These are phyloP conservation scores for Zizania palustris DNA, from an alignment of 202 grass and related monocot species.

Conservation along the genomic window DNA sequence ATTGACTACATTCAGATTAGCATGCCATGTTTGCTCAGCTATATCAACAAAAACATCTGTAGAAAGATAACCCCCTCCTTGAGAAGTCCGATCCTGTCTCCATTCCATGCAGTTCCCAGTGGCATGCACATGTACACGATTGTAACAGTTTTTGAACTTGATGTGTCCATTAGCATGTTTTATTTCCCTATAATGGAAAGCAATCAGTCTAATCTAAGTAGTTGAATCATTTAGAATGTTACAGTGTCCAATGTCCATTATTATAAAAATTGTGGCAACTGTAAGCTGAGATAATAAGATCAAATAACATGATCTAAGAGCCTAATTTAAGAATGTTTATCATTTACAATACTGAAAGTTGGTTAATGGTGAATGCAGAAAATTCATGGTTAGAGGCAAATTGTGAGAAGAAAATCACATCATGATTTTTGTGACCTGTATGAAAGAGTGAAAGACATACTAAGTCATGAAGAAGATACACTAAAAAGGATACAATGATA, in stretches of 20 bases:
- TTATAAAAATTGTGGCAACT: background rate
- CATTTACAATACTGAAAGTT: background rate
- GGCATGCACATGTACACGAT: slow-evolving; percentile 70
- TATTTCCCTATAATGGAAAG: slow-evolving; percentile 76
- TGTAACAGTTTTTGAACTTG: slow-evolving; percentile 82
- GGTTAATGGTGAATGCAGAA: background rate
- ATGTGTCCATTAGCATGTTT: slow-evolving; percentile 68
- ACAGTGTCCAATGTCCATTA: background rate
- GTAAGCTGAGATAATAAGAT: slow-evolving; percentile 9
- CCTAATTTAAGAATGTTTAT: slow-evolving; percentile 22
- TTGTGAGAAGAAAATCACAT: slow-evolving; percentile 2
- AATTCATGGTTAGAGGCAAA: slow-evolving; percentile 28
- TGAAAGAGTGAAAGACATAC: background rate
- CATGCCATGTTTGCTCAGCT: slow-evolving; percentile 94
- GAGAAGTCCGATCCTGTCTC: slow-evolving; percentile 79
- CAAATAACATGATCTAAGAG: slow-evolving; percentile 27
- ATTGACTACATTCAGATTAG: slow-evolving; percentile 81
- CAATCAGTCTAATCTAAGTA: slow-evolving; percentile 38
- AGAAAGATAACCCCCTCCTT: slow-evolving; percentile 89
- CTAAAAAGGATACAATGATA: slow-evolving; percentile 11
- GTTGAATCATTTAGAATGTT: slow-evolving; percentile 20
- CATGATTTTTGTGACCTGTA: slow-evolving; percentile 11
- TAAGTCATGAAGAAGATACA: slow-evolving; percentile 19
- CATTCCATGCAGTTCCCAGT: slow-evolving; percentile 95
- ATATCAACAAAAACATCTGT: slow-evolving; percentile 97